Evolutionary conservation across 2,329 filamentous ascomycete species (phyloP).

Genomic region (Fusarium hainanense): DNA sequence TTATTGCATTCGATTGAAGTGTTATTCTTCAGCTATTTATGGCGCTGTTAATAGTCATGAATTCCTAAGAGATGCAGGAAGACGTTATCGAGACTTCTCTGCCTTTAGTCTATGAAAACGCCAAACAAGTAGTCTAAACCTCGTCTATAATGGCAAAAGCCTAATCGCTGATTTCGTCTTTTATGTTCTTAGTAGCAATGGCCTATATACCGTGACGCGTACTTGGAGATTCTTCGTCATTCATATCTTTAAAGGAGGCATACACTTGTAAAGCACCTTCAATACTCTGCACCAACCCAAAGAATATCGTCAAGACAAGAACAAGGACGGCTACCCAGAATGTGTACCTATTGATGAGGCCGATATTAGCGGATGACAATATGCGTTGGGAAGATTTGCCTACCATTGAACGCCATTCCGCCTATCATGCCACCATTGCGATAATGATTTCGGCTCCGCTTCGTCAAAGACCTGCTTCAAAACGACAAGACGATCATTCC

Average conservation of each 20-base stretch:
- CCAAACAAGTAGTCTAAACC: no score
- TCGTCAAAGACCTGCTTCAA: background rate
- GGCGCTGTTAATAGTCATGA: background rate
- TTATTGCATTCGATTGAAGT: background rate
- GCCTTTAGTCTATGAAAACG: no score
- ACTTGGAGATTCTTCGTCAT: background rate
- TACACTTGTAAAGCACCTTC: constrained; percentile 12
- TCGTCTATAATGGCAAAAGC: no score
- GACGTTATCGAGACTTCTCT: accelerated
- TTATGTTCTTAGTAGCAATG: background rate
- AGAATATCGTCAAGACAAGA: constrained; percentile 10
- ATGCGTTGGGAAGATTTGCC: no score
- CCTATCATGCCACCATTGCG: background rate
- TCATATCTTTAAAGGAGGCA: background rate
- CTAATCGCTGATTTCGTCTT: no score
- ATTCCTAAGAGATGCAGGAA: background rate
- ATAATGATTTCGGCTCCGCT: background rate
- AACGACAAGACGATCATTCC: constrained; percentile 2
- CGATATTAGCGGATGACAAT: background rate
- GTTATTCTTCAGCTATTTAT: background rate
- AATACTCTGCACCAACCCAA: constrained; percentile 6
- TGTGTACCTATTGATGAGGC: background rate
- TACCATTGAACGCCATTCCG: background rate
- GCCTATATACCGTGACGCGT: background rate
- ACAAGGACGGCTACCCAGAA: constrained; percentile 4